Percentiles rank a stretch among this genome's conserved stretches.
Conservation (phyloP, 345 rosid genomes). For the Eucalyptus sideroxylon region DNA sequence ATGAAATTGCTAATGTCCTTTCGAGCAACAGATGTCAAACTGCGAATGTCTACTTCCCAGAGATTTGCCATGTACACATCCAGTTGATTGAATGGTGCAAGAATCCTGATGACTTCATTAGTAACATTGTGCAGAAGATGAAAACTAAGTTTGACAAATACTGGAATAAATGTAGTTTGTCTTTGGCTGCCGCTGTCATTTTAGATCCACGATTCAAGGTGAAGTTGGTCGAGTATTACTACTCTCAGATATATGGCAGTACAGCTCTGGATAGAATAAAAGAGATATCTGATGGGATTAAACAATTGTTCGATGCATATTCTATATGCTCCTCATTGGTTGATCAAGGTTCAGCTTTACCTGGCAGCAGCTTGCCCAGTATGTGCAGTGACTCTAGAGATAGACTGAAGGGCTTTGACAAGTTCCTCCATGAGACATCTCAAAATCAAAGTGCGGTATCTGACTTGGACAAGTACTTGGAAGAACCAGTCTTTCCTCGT, state of each 20-base stretch:
- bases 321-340: constrained; percentile 66
- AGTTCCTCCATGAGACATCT: constrained; percentile 79
- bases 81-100: constrained; percentile 89
- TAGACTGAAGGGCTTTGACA: constrained; percentile 80
- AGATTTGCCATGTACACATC: constrained; percentile 77
- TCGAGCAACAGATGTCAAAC: constrained; percentile 54
- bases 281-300: constrained; percentile 71
- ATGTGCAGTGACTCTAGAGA: constrained; percentile 47
- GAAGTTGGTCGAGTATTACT: constrained; percentile 91
- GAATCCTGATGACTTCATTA: constrained; percentile 52
- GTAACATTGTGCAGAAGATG: constrained; percentile 63
- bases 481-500: constrained; percentile 85
- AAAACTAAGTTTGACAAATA: constrained; percentile 69
- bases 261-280: constrained; percentile 76
- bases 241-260: constrained; percentile 89
- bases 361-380: constrained; percentile 62
- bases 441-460: constrained; percentile 47
- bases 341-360: constrained; percentile 69
- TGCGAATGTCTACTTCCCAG: constrained; percentile 80
- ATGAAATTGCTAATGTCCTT: constrained; percentile 48
- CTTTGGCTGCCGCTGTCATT: constrained; percentile 79
- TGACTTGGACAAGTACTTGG: constrained; percentile 83
- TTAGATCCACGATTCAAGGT: constrained; percentile 93
- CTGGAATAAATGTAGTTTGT: constrained; percentile 88
- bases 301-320: constrained; percentile 75